Evolutionary conservation across 2,329 filamentous ascomycete genomes (phyloP).

Genomic region (Microdochium trichocladiopsis): DNA sequence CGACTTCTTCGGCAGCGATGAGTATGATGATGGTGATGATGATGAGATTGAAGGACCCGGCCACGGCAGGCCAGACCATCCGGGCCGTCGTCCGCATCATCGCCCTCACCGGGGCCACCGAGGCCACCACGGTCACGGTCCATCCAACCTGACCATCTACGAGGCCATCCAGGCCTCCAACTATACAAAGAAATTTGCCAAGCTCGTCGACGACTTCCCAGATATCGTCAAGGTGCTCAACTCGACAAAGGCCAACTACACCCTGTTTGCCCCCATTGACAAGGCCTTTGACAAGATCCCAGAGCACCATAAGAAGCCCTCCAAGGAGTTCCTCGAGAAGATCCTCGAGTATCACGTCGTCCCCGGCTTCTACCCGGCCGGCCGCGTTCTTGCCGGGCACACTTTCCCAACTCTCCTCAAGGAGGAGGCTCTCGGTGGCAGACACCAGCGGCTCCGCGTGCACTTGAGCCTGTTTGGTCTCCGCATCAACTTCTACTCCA

Average conservation of each 20-base stretch:
- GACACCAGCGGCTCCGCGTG: conserved; percentile 67
- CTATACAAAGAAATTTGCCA: conserved; percentile 69
- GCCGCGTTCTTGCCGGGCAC: conserved; percentile 58
- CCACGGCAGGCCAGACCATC: neutral
- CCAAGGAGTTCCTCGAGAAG: conserved; percentile 62
- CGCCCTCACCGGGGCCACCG: conserved; percentile 9
- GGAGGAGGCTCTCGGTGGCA: conserved; percentile 50
- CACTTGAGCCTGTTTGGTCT: conserved; percentile 57
- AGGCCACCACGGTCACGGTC: conserved; percentile 19
- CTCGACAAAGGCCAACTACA: conserved; percentile 66
- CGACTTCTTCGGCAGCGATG: conserved; percentile 9
- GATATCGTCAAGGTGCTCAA: conserved; percentile 70
- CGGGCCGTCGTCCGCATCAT: neutral
- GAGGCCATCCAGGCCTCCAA: conserved; percentile 70
- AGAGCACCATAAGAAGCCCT: conserved; percentile 47
- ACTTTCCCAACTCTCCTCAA: conserved; percentile 67
- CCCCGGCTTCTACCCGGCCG: conserved; percentile 57
- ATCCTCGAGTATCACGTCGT: conserved; percentile 72
- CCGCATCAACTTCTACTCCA: conserved; percentile 70
- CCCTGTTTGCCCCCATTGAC: conserved; percentile 75
- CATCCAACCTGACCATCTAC: conserved; percentile 68
- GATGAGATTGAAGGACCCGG: neutral
- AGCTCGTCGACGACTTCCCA: conserved; percentile 65
- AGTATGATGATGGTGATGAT: conserved; percentile 2
- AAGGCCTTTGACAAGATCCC: conserved; percentile 62